These are phyloP conservation scores for Amyloporia xantha DNA, from an alignment of 768 basidiomycete genomes.

Conservation along the genomic window DNA sequence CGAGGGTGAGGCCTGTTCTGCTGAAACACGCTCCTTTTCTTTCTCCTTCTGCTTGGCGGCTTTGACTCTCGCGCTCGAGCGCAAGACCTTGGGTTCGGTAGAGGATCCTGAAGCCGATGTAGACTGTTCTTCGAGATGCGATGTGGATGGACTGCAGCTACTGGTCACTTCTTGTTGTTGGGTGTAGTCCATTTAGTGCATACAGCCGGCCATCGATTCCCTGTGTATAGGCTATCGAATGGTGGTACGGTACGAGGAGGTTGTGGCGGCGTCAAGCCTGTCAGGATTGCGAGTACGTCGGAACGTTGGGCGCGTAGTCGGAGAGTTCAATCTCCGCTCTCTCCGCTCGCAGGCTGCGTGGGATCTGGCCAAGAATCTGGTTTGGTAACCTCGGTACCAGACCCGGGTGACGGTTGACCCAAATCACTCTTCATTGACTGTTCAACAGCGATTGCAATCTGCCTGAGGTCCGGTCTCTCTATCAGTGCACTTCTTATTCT, in stretches of 20 bases:
- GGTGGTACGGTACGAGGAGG: constrained; percentile 1
- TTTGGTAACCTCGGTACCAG: neutral
- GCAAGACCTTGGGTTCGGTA: constrained; percentile 50
- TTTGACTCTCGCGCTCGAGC: constrained; percentile 67
- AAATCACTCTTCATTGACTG: no score
- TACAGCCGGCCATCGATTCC: constrained; percentile 79
- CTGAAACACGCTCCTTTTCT: constrained; percentile 43
- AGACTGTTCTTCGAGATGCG: constrained; percentile 33
- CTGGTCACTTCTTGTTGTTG: constrained; percentile 68
- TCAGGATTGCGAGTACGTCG: constrained; percentile 1
- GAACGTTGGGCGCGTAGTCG: constrained; percentile 1
- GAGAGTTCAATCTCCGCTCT: neutral
- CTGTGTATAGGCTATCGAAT: constrained; percentile 20
- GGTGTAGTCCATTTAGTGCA: constrained; percentile 90
- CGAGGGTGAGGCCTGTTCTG: constrained; percentile 38
- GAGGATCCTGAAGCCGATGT: constrained; percentile 29
- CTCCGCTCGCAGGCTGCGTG: neutral
- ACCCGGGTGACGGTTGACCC: no score
- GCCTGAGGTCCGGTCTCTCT: no score
- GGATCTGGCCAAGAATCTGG: no score
- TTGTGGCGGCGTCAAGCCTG: constrained; percentile 6
- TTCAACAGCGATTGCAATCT: no score
- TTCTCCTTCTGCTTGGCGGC: constrained; percentile 68
- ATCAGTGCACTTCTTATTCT: no score
- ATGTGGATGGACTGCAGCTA: constrained; percentile 49